Base-by-base conservation (phyloP, 768 basidiomycete species). In the Termitomyces sp. region DNA sequence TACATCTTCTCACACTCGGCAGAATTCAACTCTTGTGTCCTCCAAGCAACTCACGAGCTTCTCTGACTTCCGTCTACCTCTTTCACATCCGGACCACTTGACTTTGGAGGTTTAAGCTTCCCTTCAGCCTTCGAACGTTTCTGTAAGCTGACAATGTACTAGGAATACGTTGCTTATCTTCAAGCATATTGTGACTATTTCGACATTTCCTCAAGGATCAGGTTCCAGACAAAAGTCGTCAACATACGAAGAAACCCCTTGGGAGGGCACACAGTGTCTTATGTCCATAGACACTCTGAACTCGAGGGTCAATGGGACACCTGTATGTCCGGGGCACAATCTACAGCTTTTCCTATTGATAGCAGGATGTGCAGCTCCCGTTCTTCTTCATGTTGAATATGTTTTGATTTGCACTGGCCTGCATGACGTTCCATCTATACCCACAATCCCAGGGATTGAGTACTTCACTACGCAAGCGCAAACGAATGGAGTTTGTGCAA, bases 31-130 rank as follows among this genome's bases (percentile, higher is more conserved):
- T 20, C 69, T 84, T 24, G 82, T 84, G n/a, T 81, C 78, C 15
- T 80, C 80, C 13, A 85, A 84, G 64, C 82, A 85, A 65, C 71
- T 86, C 37, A 86, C 84, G 5, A 75, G 76, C 58, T 86, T 85
- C 69, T 81, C 80, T 33, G 84, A 86, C 67, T 85, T 82, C 67
- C 79, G 84, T 13, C 68, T 82, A 31, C 78, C 82, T 12, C 59
- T 74, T 12, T 67, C 70, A 15, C 77, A 81, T 57, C 66, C 72
- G 13, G 82, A 84, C 65, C 81, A 84, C 63, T 65, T 81, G 24
- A 76, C 76, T 2, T 63, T 82, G 6, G 70, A 74, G 63, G 77
- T 76, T 55, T 13, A 54, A 53, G 18, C 9, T 53, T 27, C 12
- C 37, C 13, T 41, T 41, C 6, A 53, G 18, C 22, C 15, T 27